These are phyloP conservation scores for Hypoxylon fragiforme DNA, from an alignment of 495 filamentous ascomycete species.

Conservation along the genomic window DNA sequence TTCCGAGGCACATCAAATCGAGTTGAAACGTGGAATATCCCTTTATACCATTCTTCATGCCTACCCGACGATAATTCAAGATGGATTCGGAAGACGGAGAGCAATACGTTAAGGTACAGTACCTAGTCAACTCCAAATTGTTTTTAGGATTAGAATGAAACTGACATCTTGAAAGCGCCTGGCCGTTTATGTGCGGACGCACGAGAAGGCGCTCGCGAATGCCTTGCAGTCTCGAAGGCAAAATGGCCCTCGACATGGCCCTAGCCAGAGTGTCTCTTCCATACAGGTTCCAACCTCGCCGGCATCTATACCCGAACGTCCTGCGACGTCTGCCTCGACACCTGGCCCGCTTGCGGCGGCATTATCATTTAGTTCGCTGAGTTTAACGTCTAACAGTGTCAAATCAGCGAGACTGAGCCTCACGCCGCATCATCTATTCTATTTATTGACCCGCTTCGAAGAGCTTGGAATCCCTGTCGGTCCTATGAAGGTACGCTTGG, in stretches of 20 bases:
- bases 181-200: conserved; percentile 91
- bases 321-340: conserved; percentile 63
- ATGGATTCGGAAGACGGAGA: conserved; percentile 90
- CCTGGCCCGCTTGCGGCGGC: conserved; percentile 79
- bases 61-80: conserved; percentile 44
- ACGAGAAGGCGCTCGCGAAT: conserved; percentile 96
- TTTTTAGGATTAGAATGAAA: not conserved
- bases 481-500: conserved; percentile 92
- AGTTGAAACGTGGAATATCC: conserved; percentile 6
- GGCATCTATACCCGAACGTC: conserved; percentile 52
- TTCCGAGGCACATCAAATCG: conserved; percentile 19
- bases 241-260: conserved; percentile 62
- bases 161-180: conserved; percentile 66
- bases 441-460: conserved; percentile 91
- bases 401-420: conserved; percentile 91
- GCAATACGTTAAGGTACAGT: conserved; percentile 78
- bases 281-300: conserved; percentile 52
- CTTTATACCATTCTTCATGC: conserved; percentile 39
- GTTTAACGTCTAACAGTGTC: conserved; percentile 77
- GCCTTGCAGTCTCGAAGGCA: conserved; percentile 83
- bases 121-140: not conserved
- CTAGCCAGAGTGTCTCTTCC: conserved; percentile 57
- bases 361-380: conserved; percentile 80
- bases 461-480: conserved; percentile 87
- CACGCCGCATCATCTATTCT: conserved; percentile 97